Conservation (phyloP, 2,329 filamentous ascomycete genomes). For the Curvularia spicifera region DNA sequence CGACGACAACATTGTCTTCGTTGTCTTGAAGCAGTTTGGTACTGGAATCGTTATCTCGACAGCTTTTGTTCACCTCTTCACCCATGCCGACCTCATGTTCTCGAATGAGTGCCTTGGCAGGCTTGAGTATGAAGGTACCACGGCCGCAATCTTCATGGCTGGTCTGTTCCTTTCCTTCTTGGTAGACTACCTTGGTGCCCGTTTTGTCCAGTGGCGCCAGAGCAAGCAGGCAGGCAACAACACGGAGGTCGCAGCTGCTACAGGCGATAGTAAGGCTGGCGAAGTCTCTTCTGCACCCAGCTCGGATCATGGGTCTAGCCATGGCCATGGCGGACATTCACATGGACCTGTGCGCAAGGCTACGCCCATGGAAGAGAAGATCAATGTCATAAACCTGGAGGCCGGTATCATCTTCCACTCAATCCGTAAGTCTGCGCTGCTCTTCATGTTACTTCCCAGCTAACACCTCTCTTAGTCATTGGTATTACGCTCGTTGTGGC, state of each 20-base stretch:
- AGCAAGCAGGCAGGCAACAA: slow-evolving; percentile 24
- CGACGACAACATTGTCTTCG: slow-evolving; percentile 59
- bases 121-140: slow-evolving; percentile 71
- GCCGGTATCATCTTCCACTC: slow-evolving; percentile 78
- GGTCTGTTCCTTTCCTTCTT: slow-evolving; percentile 76
- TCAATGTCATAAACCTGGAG: slow-evolving; percentile 73
- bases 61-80: slow-evolving; percentile 74
- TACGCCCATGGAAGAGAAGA: slow-evolving; percentile 51
- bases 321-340: slow-evolving; percentile 25
- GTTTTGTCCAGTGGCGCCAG: slow-evolving; percentile 57
- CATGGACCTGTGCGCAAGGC: slow-evolving; percentile 31
- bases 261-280: slow-evolving; percentile 24
- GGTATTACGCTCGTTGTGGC: slow-evolving; percentile 66
- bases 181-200: slow-evolving; percentile 70
- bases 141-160: slow-evolving; percentile 74
- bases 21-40: slow-evolving; percentile 73
- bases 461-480: slow-evolving; percentile 57
- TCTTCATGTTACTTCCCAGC: background rate
- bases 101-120: slow-evolving; percentile 70
- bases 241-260: slow-evolving; percentile 22
- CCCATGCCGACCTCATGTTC: slow-evolving; percentile 76
- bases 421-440: slow-evolving; percentile 58
- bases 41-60: slow-evolving; percentile 76
- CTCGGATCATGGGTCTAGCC: slow-evolving; percentile 23
- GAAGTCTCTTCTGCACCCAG: slow-evolving; percentile 16